Base-by-base conservation (phyloP, 2,329 filamentous ascomycete genomes). In the Microsporum canis region DNA sequence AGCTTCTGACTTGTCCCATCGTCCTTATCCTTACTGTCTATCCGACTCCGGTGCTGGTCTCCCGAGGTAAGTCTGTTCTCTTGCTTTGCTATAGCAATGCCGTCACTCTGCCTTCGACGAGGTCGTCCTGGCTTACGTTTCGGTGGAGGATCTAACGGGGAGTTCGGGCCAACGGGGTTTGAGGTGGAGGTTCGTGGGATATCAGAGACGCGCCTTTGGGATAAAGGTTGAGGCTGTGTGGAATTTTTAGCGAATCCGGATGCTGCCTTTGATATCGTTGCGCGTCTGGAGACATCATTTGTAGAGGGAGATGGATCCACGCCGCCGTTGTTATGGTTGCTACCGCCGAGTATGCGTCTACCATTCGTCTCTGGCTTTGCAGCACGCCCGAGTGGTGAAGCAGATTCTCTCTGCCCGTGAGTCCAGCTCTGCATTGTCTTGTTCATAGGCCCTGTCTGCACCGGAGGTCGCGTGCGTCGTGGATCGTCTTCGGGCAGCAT, bases 401-500 rank as follows among this genome's bases (percentile, higher is more conserved):
- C 51, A 12, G 64, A 39, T 12, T 34, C 6, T 5, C 57, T 59
- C 23, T 59, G 45, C 12, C 58, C 33, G 14, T 59, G 69, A 31
- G 62, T 63, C 59, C 66, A 65, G 63, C 63, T 65, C 29, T 69
- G 67, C 60, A 65, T 60, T 47, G 68, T 66, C 61, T 71, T 73
- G 58, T 66, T 69, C 62, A 70, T 65, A 64, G 71, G 68, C 6
- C 71, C 66, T 61, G 73, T 68, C 53, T 70, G 73, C 38, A 71
- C 70, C 1, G 49, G 31, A 38, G 73, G 72, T 63, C 78, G 76
- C 47, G 78, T 78, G 57, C 76, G 73, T 62, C 77, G 73, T 64
- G 77, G 77, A 45, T 77, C 76, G 38, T 76, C 78, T 51, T 76
- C 75, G 41, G 77, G 73, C 63, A 78, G 77, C 57, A 77, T 66